Base-by-base conservation (phyloP, 1,284 basidiomycete genomes). In the Apiotrichum mycotoxinovorans region DNA sequence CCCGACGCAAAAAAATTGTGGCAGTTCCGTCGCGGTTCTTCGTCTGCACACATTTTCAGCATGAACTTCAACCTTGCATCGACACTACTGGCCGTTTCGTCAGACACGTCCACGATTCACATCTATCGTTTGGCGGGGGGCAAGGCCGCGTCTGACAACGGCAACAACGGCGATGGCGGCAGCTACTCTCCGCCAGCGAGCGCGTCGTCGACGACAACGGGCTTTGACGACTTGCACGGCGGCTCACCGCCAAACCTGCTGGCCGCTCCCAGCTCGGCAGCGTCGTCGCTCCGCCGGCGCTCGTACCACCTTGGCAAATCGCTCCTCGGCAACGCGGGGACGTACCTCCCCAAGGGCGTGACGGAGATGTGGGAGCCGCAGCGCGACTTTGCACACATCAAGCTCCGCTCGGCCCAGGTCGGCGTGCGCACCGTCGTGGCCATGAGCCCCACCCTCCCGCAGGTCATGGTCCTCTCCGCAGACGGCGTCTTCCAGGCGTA, bases 331-430 rank as follows among this genome's bases (percentile, higher is more conserved):
- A 87, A 87, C 0, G 85, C 95, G 15, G 92, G 94, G 8, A 88
- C 89, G 0, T 96, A 96, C 71, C 82, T 98, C 9, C 96, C 95
- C 0, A 87, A 87, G 65, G 87, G 91, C 2, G 76, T 98, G 37
- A 91, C 93, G 12, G 94, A 97, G 73, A 87, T 98, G 80, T 98
- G 94, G 94, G 96, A 98, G 69, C 95, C 96, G 0, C 83, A 88
- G 48, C 82, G 96, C 4, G 95, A 97, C 73, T 98, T 98, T 75
- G 95, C 96, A 0, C 94, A 85, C 73, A 80, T 97, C 60, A 87
- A 91, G 70, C 78, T 98, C 34, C 91, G 94, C n/a, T 83, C 83
- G 1, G 84, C 83, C 44, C 90, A 90, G 5, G 85, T 64, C 15
- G 73, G 71, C 38, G 64, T 84, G 18, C 80, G 88, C 52, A 91